Evolutionary conservation across 768 basidiomycete genomes (phyloP).

Genomic region (Lactarius evosmus): DNA sequence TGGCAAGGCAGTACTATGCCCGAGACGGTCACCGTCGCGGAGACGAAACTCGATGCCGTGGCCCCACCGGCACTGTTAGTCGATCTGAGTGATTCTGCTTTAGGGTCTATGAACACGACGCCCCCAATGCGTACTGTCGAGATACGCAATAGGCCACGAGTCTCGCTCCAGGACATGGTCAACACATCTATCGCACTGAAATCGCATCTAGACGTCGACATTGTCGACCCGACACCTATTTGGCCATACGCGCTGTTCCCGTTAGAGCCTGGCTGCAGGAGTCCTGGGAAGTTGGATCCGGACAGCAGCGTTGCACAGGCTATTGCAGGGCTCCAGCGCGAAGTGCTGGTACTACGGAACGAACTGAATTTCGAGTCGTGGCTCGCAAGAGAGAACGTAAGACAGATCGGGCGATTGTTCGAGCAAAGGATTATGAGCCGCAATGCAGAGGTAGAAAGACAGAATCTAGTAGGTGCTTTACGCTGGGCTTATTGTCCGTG

Average conservation of each 20-base stretch:
- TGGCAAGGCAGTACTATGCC: not conserved
- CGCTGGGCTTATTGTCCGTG: conserved; percentile 17
- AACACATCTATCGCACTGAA: conserved; percentile 68
- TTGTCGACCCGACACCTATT: conserved; percentile 48
- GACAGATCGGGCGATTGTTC: conserved; percentile 78
- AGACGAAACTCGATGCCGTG: not conserved
- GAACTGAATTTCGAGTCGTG: conserved; percentile 86
- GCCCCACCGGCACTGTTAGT: conserved; percentile 6
- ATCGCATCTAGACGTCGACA: conserved; percentile 62
- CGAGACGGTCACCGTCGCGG: not conserved
- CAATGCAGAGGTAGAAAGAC: conserved; percentile 77
- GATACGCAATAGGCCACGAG: conserved; percentile 26
- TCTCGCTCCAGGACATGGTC: conserved; percentile 77
- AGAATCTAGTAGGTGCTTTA: conserved; percentile 58
- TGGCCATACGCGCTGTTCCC: conserved; percentile 52
- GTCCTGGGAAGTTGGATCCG: conserved; percentile 35
- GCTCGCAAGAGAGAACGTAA: conserved; percentile 75
- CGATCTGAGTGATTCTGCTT: conserved; percentile 11
- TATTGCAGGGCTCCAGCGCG: conserved; percentile 69
- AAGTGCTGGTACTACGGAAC: conserved; percentile 68
- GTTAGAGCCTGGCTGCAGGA: conserved; percentile 26
- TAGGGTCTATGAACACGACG: conserved; percentile 15
- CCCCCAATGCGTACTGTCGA: conserved; percentile 20
- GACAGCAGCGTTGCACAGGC: conserved; percentile 53
- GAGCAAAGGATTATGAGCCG: conserved; percentile 68